Conservation (phyloP, 2,329 filamentous ascomycete species). For the Alternaria angustiovoidea region DNA sequence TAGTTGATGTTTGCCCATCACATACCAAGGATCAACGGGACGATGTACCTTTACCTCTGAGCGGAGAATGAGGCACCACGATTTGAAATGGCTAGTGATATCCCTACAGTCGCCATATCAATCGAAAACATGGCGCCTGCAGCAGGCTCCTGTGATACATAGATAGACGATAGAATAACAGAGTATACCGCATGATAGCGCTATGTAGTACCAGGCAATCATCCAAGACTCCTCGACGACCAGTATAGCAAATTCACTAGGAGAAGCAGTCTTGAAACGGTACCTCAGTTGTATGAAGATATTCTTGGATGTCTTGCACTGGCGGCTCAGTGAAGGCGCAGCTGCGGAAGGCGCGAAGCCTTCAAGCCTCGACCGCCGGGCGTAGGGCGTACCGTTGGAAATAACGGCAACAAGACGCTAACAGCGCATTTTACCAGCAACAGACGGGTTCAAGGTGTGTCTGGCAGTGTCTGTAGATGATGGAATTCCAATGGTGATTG, state of each 20-base stretch:
- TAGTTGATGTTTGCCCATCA: neutral
- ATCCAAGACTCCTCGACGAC: neutral
- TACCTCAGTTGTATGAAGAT: neutral
- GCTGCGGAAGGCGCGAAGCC: conserved; percentile 10
- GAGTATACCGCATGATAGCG: neutral
- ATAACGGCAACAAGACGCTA: conserved; percentile 11
- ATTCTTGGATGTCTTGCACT: neutral
- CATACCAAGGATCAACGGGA: conserved; percentile 3
- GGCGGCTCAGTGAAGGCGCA: conserved; percentile 31
- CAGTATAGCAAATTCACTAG: neutral
- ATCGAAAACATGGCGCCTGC: too few species aligned
- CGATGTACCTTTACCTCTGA: conserved; percentile 2
- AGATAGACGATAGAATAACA: neutral
- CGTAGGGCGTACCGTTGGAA: conserved; percentile 27
- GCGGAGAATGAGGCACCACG: neutral
- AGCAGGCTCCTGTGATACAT: too few species aligned
- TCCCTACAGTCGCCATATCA: too few species aligned
- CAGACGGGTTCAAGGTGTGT: conserved; percentile 3
- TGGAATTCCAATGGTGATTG: conserved; percentile 16
- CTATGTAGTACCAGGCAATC: neutral
- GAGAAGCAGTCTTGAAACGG: neutral
- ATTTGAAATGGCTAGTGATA: neutral
- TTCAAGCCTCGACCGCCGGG: conserved; percentile 27
- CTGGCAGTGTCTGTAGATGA: conserved; percentile 13
- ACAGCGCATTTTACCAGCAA: conserved; percentile 6